Evolutionary conservation across 768 basidiomycete species (phyloP), one percentile per base, ranked within the genome.

Genomic region (Mycena amicta): DNA sequence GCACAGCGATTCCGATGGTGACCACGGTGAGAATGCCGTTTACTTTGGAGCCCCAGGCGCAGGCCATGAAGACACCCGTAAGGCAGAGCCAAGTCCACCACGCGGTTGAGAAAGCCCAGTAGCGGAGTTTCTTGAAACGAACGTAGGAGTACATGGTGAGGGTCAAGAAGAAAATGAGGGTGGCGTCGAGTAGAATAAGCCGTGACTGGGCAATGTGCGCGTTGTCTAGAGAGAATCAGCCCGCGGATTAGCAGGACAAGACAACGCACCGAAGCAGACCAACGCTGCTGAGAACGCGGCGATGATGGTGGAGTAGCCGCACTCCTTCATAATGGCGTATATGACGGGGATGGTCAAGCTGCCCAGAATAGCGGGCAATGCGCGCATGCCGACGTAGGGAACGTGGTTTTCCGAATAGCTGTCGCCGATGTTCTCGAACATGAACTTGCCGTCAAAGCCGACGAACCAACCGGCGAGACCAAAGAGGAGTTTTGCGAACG

Each of bases 271-370:
- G 64, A 98, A 94, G 0, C 96, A 77, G 61, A 99, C 75, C 26
- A 99, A 75, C 47, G 76, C 76, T 1, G 96, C 93, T 41, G 94
- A 95, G 70, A 99, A 96, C 1, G 93, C 87, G 5, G 93, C 87
- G 57, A 98, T 86, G 33, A 94, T 76, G 4, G 93, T 92, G 0
- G 95, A 94, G 71, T 96, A 98, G 5, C 97, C 97, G 59, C 90
- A 90, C 78, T 98, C 95, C 74, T 97, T 91, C 97, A 98, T 98
- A 72, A 96, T 98, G 23, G 83, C 89, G 68, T 95, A 99, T 0
- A 98, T 88, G 60, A 98, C 77, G 0, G 95, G 92, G 15, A 98
- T 74, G 1, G 96, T 98, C 26, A 97, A 76, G 75, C 90, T 91
- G 50, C 93, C 93, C 28, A 99, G 80, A 60, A 97, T 83, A 3